Evolutionary conservation across 2,329 filamentous ascomycete genomes (phyloP).

Genomic region (Grosmannia clavigera): DNA sequence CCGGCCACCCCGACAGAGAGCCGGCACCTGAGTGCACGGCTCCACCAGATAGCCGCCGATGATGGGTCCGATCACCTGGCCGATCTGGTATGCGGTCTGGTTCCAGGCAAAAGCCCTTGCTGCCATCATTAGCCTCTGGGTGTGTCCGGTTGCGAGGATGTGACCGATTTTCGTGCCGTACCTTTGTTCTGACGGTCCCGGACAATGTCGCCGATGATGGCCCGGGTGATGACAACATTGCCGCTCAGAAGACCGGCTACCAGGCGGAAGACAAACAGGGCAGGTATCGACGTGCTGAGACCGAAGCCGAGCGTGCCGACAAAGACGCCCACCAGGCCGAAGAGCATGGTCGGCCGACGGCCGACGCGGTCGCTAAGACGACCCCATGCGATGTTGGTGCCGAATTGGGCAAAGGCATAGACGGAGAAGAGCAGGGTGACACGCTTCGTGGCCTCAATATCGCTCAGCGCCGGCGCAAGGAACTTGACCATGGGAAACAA

Average conservation of each 20-base stretch:
- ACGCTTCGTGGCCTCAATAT: slow-evolving; percentile 4
- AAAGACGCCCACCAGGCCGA: slow-evolving; percentile 3
- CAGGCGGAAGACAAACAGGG: slow-evolving; percentile 7
- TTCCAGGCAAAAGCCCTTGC: slow-evolving; percentile 9
- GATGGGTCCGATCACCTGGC: slow-evolving; percentile 7
- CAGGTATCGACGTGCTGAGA: not conserved
- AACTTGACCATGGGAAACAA: slow-evolving; percentile 6
- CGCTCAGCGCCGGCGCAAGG: not conserved
- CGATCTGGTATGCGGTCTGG: slow-evolving; percentile 9
- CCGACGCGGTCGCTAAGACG: slow-evolving; percentile 7
- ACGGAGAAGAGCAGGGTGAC: slow-evolving; percentile 6
- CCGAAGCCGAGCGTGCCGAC: slow-evolving; percentile 5
- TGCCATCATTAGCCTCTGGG: not conserved
- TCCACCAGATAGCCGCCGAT: slow-evolving; percentile 8
- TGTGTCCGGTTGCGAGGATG: not conserved
- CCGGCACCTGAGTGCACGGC: slow-evolving; percentile 3
- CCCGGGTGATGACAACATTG: slow-evolving; percentile 8
- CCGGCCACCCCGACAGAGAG: slow-evolving; percentile 2
- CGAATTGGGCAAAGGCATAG: slow-evolving; percentile 6
- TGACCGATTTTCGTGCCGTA: not conserved
- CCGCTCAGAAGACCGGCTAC: slow-evolving; percentile 6
- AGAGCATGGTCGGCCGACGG: slow-evolving; percentile 7
- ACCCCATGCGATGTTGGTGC: slow-evolving; percentile 7
- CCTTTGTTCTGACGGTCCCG: slow-evolving; percentile 7
- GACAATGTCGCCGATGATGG: slow-evolving; percentile 10